phyloP scores from a whole-genome alignment of 805 yeast species.

The Cyberlindnera japonica region DNA sequence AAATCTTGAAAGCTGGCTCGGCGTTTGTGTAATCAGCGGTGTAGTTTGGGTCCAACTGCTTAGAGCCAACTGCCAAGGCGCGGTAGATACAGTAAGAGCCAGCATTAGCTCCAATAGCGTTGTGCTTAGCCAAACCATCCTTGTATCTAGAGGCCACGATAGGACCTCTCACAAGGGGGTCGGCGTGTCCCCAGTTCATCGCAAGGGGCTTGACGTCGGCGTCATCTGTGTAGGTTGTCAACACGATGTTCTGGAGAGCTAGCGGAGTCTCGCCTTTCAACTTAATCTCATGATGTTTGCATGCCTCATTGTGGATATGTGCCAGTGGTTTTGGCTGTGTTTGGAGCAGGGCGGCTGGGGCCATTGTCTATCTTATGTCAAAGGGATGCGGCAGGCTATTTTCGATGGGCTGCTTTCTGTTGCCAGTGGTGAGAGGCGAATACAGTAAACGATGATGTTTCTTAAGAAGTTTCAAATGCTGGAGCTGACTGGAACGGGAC shows the following conservation, averaged over 20 bases:
- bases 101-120: conserved; percentile 62
- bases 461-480: no score
- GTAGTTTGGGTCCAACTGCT: conserved; percentile 49
- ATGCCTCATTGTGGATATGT: conserved; percentile 9
- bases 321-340: conserved; percentile 7
- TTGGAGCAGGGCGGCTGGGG: conserved; percentile 27
- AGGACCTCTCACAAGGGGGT: conserved; percentile 51
- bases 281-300: conserved; percentile 17
- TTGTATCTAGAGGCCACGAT: conserved; percentile 49
- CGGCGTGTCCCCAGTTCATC: conserved; percentile 50
- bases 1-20: conserved; percentile 55
- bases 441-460: not conserved
- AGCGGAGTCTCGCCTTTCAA: conserved; percentile 21
- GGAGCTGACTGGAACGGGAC: not conserved
- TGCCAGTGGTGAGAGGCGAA: no score
- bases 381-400: no score
- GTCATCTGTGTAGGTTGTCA: conserved; percentile 55
- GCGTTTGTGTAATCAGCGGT: conserved; percentile 60
- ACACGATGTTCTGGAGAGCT: conserved; percentile 31
- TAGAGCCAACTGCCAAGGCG: conserved; percentile 60
- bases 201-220: conserved; percentile 45
- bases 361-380: no score
- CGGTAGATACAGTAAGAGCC: conserved; percentile 64
- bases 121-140: conserved; percentile 49
- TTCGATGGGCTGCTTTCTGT: no score